Conservation (phyloP, 2,329 filamentous ascomycete genomes). For the Penicillium sp. region DNA sequence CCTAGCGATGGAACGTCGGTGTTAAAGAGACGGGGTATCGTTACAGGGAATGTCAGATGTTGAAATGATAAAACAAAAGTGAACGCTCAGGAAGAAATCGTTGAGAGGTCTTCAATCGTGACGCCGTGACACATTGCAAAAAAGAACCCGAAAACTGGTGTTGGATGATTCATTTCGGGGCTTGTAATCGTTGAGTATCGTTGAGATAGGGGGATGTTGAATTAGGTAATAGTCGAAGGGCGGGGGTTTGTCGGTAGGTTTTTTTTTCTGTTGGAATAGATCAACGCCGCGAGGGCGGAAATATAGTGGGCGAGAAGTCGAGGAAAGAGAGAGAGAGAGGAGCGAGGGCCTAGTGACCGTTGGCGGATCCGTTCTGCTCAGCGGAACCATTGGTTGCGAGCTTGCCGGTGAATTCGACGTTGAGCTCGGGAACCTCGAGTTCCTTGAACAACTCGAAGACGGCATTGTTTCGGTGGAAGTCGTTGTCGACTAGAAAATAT, state of each 20-base stretch:
- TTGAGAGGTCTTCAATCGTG: conserved; percentile 39
- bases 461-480: conserved; percentile 78
- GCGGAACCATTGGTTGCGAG: conserved; percentile 18
- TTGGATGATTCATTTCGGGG: conserved; percentile 19
- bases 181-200: conserved; percentile 24
- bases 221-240: conserved; percentile 24
- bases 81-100: conserved; percentile 37
- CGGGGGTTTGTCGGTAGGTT: conserved; percentile 14
- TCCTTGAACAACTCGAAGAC: conserved; percentile 84
- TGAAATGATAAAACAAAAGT: conserved; percentile 28
- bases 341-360: conserved; percentile 19
- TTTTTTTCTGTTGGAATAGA: too few species aligned
- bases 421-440: conserved; percentile 45
- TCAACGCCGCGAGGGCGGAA: too few species aligned
- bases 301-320: neutral
- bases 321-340: neutral
- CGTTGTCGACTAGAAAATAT: conserved; percentile 71
- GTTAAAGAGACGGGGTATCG: conserved; percentile 33
- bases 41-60: conserved; percentile 29
- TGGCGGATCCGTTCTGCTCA: conserved; percentile 10
- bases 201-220: conserved; percentile 35
- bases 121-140: conserved; percentile 33
- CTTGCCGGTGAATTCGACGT: conserved; percentile 25
- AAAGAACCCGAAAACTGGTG: conserved; percentile 17
- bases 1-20: conserved; percentile 22